phyloP scores from a whole-genome alignment of 208 protist species.

The Leishmania amazonensis region DNA sequence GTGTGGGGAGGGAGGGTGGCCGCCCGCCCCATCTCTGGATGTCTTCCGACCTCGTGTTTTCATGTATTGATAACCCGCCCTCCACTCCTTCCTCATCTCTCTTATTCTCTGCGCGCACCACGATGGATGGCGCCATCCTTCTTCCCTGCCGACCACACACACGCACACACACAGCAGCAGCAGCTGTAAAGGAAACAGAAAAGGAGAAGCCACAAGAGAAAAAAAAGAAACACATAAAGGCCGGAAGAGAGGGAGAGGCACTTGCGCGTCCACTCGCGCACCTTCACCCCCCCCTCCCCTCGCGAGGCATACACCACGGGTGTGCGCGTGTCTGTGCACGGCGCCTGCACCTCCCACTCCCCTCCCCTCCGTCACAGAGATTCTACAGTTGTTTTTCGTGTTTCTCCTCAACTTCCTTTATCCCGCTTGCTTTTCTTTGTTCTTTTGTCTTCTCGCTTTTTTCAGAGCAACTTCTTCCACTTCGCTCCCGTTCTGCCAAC shows the following conservation, averaged over 20 bases:
- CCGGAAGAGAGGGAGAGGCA: neutral
- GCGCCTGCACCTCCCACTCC: neutral
- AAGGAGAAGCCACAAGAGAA: neutral
- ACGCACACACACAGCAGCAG: neutral
- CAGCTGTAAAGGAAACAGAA: neutral
- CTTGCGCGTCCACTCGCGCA: neutral
- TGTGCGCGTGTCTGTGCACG: neutral
- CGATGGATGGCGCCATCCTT: neutral
- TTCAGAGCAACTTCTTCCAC: neutral
- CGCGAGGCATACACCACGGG: neutral
- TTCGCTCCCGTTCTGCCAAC: neutral
- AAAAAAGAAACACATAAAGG: neutral
- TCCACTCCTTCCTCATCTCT: neutral
- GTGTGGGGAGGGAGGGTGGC: neutral
- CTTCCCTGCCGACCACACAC: neutral
- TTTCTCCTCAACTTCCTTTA: neutral
- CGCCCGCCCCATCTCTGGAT: neutral
- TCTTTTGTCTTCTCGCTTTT: neutral
- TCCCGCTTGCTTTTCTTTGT: neutral
- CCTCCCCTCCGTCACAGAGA: neutral
- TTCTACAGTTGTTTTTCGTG: slow-evolving; percentile 13
- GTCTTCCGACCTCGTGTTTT: neutral
- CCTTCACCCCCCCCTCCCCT: no score
- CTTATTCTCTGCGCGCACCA: neutral
- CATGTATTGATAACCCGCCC: neutral